A percentile compares a stretch with the other conserved stretches of the same genome.
phyloP scores from a whole-genome alignment of 2,329 filamentous ascomycete genomes.

The Hymenoscyphus fructigenus region DNA sequence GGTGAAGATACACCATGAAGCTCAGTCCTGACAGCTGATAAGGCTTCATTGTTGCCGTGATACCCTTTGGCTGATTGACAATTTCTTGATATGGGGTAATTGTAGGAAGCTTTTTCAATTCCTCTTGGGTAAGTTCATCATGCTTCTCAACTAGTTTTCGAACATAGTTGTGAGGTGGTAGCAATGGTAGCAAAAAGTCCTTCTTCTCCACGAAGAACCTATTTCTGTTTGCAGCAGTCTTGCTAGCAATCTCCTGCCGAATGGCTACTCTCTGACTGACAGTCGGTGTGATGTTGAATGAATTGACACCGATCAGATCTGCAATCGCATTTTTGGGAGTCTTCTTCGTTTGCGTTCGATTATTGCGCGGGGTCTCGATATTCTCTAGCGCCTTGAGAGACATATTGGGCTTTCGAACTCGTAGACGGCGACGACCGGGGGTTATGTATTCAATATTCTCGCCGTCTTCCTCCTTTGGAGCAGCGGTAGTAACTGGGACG shows the following conservation, averaged over 20 bases:
- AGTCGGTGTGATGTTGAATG: constrained; percentile 24
- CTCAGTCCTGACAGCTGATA: constrained; percentile 51
- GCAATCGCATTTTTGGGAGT: constrained; percentile 2
- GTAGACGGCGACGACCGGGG: constrained; percentile 16
- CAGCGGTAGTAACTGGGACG: not conserved
- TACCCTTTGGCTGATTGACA: constrained; percentile 32
- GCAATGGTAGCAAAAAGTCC: constrained; percentile 35
- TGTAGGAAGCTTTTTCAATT: constrained; percentile 26
- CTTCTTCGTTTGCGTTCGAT: constrained; percentile 16
- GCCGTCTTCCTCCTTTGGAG: constrained; percentile 19
- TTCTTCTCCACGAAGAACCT: constrained; percentile 38
- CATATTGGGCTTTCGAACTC: constrained; percentile 25
- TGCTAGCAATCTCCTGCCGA: constrained; percentile 33
- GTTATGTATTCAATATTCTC: constrained; percentile 23
- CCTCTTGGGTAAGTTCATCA: constrained; percentile 24
- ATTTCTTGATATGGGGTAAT: constrained; percentile 33
- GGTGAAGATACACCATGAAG: constrained; percentile 47
- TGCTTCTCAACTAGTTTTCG: constrained; percentile 34
- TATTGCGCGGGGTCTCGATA: constrained; percentile 7
- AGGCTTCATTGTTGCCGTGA: constrained; percentile 51
- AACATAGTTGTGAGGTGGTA: constrained; percentile 38
- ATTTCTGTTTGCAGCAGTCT: constrained; percentile 33
- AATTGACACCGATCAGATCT: constrained; percentile 20
- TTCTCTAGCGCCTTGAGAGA: constrained; percentile 32
- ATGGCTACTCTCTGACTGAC: constrained; percentile 31